These are phyloP conservation scores for Auricularia auricula-judae DNA, from an alignment of 768 basidiomycete genomes.

Conservation along the genomic window DNA sequence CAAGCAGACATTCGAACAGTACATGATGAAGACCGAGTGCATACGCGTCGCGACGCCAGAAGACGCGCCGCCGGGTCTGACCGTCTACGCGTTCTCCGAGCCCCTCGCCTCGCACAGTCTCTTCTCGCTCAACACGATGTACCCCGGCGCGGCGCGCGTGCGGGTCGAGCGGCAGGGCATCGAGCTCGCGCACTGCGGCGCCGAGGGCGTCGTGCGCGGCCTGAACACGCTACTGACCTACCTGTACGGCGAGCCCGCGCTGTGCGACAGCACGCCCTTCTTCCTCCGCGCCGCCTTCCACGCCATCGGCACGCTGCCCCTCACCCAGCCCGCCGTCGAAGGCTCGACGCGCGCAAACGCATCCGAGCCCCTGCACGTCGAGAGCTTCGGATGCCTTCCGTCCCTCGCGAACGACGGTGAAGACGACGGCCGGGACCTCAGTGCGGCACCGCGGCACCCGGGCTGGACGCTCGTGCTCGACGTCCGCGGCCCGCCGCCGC, in stretches of 20 bases:
- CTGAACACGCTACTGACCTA: not conserved
- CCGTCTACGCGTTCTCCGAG: not conserved
- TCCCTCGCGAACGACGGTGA: not conserved
- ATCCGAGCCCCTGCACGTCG: not conserved
- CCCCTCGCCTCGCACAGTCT: not conserved
- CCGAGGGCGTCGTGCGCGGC: not conserved
- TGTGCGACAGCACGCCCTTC: not conserved
- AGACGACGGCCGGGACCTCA: not conserved
- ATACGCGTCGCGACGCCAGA: not conserved
- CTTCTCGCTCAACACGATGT: not conserved
- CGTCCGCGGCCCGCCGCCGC: not conserved
- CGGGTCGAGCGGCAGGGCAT: not conserved
- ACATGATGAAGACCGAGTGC: not conserved
- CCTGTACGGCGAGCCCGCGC: not conserved
- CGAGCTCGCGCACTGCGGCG: not conserved
- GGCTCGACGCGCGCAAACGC: not conserved
- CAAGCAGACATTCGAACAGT: too few relatives aligned
- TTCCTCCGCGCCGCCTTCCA: too few relatives aligned
- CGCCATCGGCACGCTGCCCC: not conserved
- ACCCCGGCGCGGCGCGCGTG: not conserved
- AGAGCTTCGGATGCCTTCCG: not conserved
- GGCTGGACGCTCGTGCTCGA: not conserved
- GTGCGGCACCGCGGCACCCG: not conserved
- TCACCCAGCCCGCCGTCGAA: not conserved
- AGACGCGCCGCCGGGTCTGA: not conserved